phyloP scores from a whole-genome alignment of 441 rosid species.

The Gossypium aridum region DNA sequence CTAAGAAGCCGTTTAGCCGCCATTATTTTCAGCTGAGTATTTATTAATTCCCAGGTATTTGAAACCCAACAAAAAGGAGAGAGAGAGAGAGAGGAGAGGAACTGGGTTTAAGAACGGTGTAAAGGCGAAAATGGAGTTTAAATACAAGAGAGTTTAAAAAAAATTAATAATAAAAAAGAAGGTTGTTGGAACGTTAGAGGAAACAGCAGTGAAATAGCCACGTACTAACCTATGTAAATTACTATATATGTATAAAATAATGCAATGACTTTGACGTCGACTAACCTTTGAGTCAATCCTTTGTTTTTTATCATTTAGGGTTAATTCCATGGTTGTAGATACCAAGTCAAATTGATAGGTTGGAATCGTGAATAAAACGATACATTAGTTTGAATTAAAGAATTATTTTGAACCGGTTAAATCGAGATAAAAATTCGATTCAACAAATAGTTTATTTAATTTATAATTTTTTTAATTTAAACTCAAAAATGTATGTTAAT shows the following conservation, averaged over 20 bases:
- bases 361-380: too few species aligned
- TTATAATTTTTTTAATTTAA: too few species aligned
- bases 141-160: background rate
- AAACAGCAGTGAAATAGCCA: constrained; percentile 39
- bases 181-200: constrained; percentile 54
- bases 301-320: background rate
- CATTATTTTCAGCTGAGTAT: constrained; percentile 16
- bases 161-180: constrained; percentile 26
- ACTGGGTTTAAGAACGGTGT: background rate
- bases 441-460: too few species aligned
- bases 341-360: too few species aligned
- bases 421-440: too few species aligned
- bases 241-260: background rate
- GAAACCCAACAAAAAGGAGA: background rate
- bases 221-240: constrained; percentile 5
- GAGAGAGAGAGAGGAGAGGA: background rate
- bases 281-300: background rate
- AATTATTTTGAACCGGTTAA: too few species aligned
- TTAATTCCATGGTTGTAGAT: too few species aligned
- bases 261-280: constrained; percentile 61
- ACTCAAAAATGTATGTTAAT: too few species aligned
- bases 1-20: constrained; percentile 34
- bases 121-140: background rate
- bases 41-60: background rate
- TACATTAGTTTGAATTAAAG: too few species aligned